These are phyloP conservation scores for Dimargaris xerosporica DNA, from an alignment of 192 early-diverging fungal genomes.

Conservation along the genomic window DNA sequence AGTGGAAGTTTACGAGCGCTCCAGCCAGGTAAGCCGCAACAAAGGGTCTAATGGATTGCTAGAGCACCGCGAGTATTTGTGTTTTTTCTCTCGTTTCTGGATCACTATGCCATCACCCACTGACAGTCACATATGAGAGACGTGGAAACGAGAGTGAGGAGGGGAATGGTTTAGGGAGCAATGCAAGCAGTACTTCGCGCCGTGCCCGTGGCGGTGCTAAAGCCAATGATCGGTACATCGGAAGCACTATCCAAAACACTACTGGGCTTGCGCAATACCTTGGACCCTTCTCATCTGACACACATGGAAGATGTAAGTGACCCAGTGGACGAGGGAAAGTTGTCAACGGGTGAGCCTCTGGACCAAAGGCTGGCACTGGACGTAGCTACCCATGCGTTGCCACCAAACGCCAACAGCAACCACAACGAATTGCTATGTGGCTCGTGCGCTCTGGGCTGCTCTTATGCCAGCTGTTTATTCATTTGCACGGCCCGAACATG, in stretches of 20 bases:
- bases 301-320: conserved; percentile 67
- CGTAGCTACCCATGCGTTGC: too few species aligned
- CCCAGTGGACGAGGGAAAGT: neutral
- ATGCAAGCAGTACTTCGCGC: conserved; percentile 48
- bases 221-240: conserved; percentile 89
- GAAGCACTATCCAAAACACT: conserved; percentile 87
- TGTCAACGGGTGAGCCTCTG: too few species aligned
- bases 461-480: too few species aligned
- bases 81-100: neutral
- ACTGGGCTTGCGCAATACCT: conserved; percentile 75
- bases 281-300: conserved; percentile 63
- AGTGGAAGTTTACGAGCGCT: conserved; percentile 57
- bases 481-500: too few species aligned
- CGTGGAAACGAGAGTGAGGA: neutral
- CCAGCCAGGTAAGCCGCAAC: conserved; percentile 15
- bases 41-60: too few species aligned
- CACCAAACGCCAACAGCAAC: too few species aligned
- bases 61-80: too few species aligned
- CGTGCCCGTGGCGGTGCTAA: conserved; percentile 80
- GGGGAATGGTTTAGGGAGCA: conserved; percentile 9
- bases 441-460: too few species aligned
- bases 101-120: conserved; percentile 9
- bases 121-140: neutral
- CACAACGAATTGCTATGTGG: too few species aligned
- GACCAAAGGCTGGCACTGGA: too few species aligned